Evolutionary conservation across 257 asterid genomes (phyloP).

Genomic region (Plantago major): DNA sequence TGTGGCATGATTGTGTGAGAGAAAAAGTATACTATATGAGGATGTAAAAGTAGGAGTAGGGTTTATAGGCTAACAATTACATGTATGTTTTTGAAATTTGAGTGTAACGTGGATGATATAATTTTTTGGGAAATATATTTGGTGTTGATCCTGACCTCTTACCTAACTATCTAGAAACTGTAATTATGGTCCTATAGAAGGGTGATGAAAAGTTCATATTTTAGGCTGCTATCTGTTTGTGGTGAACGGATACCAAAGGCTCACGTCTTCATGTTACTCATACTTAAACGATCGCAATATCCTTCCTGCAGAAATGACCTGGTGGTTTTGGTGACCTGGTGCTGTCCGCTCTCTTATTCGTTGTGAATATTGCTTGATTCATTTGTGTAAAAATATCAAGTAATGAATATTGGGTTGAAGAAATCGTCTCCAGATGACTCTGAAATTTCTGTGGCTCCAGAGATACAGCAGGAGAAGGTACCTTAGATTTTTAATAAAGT

Average conservation of each 20-base stretch:
- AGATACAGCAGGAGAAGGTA: slow-evolving; percentile 60
- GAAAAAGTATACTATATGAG: not conserved
- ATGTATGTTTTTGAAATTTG: not conserved
- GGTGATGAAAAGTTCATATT: not conserved
- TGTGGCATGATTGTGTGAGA: not conserved
- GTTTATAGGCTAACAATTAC: not conserved
- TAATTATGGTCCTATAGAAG: not conserved
- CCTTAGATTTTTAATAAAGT: not conserved
- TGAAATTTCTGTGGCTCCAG: slow-evolving; percentile 39
- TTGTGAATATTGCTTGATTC: not conserved
- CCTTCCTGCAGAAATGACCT: too few relatives aligned
- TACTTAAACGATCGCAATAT: not conserved
- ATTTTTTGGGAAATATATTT: too few relatives aligned
- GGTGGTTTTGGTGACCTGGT: too few relatives aligned
- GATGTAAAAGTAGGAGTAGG: not conserved
- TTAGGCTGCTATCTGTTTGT: not conserved
- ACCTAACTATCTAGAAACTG: not conserved
- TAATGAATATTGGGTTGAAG: slow-evolving; percentile 40
- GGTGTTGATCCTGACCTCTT: not conserved
- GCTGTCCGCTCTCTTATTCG: not conserved
- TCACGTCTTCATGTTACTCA: not conserved
- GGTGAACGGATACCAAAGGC: not conserved
- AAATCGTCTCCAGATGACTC: slow-evolving; percentile 31
- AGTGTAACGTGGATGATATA: not conserved
- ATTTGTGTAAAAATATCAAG: slow-evolving; percentile 7